Evolutionary conservation across 192 early-diverging fungal species (phyloP), one percentile per base, ranked within the genome.

Genomic region (Umbelopsis ramanniana): DNA sequence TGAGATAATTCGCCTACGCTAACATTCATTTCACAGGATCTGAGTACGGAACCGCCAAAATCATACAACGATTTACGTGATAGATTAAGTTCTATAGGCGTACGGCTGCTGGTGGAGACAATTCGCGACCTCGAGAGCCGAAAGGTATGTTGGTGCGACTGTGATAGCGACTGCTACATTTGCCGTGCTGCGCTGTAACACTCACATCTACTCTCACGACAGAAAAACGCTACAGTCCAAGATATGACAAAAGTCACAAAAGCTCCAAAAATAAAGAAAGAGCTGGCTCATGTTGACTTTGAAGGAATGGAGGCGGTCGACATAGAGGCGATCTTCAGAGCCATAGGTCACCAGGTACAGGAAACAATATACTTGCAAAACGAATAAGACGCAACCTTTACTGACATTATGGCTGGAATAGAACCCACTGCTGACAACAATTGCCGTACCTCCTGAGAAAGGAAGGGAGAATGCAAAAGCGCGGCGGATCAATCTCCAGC

Each of bases 311-410:
- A 84, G 0, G 88, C 88, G 0, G 80, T 87, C 38, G 60, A 90
- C 2, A 84, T 94, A 9, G 88, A 89, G 53, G 77, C 86, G 67
- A 73, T 91, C 50, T 80, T 93, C 71, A 83, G 92, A 26, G 93
- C 95, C 7, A 88, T 93, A 73, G 91, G 90, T 35, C 79, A 88
- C 47, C 90, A 89, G 81, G 93, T 94, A 77, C 66, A 48, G 22
- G 40, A 78, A 46, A n/a, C 17, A 63, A 38, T 71, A 15, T 29
- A 63, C 52, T 15, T 76, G 22, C 66, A 63, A 46, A 40, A 67
- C 19, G 73, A 17, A 4, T 70, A 63, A 75, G 50, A 46, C 54
- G 23, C 47, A 23, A 29, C 37, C 37, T 17, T 67, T 69, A 23
- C 52, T 68, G 21, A 63, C 23, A 66, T 8, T 40, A 6, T 3